Evolutionary conservation across 176 grass and related monocot genomes (phyloP).

Genomic region (Microstegium vimineum): DNA sequence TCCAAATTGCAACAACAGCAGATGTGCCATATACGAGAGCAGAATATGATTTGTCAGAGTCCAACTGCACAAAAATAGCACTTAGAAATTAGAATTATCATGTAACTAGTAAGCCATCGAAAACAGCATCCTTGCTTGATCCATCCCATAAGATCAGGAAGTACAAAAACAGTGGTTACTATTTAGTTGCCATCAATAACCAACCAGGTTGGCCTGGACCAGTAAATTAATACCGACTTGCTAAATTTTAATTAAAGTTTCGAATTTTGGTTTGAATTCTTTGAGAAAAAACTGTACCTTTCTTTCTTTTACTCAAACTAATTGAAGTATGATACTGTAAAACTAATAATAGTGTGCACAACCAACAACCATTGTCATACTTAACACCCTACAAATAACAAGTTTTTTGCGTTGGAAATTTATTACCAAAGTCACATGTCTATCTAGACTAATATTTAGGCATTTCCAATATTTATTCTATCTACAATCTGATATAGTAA

Average conservation of each 20-base stretch:
- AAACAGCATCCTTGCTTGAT: slow-evolving; percentile 6
- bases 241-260: not conserved
- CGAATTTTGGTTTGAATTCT: not conserved
- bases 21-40: slow-evolving; percentile 58
- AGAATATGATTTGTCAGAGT: slow-evolving; percentile 48
- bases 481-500: not conserved
- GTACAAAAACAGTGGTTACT: not conserved
- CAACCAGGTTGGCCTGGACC: not conserved
- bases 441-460: not conserved
- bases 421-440: not conserved
- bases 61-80: slow-evolving; percentile 52
- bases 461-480: not conserved
- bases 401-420: not conserved
- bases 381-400: not conserved
- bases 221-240: not conserved
- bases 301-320: not conserved
- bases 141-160: not conserved
- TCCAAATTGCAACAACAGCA: slow-evolving; percentile 53
- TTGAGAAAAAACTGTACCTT: not conserved
- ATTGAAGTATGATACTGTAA: not conserved
- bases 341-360: not conserved
- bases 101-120: not conserved
- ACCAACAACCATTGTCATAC: not conserved
- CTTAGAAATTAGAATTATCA: not conserved
- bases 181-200: not conserved